Evolutionary conservation across 1,284 basidiomycete species (phyloP), one percentile per base, ranked within the genome.

Genomic region (Fistulinella staudtii): DNA sequence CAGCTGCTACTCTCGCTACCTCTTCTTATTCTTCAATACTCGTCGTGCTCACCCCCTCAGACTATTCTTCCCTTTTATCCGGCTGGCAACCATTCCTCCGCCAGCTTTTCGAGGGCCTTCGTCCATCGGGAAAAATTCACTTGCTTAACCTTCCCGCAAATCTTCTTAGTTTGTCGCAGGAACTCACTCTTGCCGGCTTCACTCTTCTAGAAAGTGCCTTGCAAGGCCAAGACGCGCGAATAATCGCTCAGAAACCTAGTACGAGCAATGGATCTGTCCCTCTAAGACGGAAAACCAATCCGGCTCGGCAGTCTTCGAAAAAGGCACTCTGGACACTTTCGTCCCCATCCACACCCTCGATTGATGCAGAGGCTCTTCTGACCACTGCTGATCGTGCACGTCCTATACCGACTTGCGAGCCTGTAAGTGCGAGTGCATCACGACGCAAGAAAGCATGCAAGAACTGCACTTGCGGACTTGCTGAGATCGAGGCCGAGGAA

Each of bases 371-470:
- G 51, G 71, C 77, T 22, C 75, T 92, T 29, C 73, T 92, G 36
- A 91, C 88, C 7, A 71, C 77, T 18, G 81, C 76, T 17, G 89
- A 92, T 60, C 80, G 81, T 44, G 73, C 73, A 41, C 79, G 85
- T 5, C 87, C 88, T 0, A 71, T 75, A 23, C 73, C 79, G 14
- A 73, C 75, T 18, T 88, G 87, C 57, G 85, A 84, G 60, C 85
- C 86, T 14, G 65, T 74, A 9, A 71, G 64, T 27, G 53, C 70
- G 11, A 65, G 65, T 20, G 71, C 71, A 10, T 77, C 81, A n/a
- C 72, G 84, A 51, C 71, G 82, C 54, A 89, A 89, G 74, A 83
- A 85, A 64, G 94, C 94, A 27, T 97, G 93, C 78, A 96, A 96
- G 73, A 83, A 82, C 61, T 97, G 93, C 68, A 82, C 89, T 3